Conservation (phyloP, 2,329 filamentous ascomycete genomes). For the Ophiostoma ulmi region DNA sequence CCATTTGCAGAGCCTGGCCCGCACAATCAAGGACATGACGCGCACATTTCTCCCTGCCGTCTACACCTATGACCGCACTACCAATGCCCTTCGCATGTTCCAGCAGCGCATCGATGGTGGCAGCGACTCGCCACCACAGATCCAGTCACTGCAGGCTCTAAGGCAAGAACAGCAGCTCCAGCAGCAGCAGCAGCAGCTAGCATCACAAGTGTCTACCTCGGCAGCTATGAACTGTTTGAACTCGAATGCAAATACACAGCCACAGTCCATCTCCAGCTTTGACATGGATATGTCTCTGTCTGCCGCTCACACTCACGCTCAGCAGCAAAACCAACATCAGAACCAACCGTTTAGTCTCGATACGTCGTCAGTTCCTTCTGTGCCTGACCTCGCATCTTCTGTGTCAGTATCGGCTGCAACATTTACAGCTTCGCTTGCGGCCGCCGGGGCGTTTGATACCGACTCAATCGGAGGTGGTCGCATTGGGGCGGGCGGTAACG, state of each 20-base stretch:
- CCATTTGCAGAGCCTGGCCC: constrained; percentile 20
- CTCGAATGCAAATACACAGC: background rate
- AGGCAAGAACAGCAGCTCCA: constrained; percentile 6
- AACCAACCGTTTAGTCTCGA: background rate
- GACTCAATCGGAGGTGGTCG: background rate
- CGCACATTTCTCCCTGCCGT: constrained; percentile 22
- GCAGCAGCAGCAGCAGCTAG: constrained; percentile 3
- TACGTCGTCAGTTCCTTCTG: background rate
- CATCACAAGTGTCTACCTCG: background rate
- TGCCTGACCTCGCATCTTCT: background rate
- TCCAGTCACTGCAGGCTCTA: background rate
- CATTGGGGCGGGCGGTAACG: background rate
- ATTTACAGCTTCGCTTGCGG: background rate
- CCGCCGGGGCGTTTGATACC: background rate
- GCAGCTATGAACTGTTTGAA: background rate
- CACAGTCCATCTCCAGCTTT: background rate
- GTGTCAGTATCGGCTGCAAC: background rate
- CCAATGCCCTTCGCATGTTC: constrained; percentile 17
- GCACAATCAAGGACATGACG: constrained; percentile 24
- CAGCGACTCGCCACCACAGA: constrained; percentile 1
- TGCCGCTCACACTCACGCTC: background rate
- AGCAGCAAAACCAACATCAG: background rate
- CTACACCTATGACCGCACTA: constrained; percentile 17
- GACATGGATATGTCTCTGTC: background rate
- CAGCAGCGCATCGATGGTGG: constrained; percentile 21